phyloP scores from a whole-genome alignment of 2,329 filamentous ascomycete species.

The Cercospora janseana region DNA sequence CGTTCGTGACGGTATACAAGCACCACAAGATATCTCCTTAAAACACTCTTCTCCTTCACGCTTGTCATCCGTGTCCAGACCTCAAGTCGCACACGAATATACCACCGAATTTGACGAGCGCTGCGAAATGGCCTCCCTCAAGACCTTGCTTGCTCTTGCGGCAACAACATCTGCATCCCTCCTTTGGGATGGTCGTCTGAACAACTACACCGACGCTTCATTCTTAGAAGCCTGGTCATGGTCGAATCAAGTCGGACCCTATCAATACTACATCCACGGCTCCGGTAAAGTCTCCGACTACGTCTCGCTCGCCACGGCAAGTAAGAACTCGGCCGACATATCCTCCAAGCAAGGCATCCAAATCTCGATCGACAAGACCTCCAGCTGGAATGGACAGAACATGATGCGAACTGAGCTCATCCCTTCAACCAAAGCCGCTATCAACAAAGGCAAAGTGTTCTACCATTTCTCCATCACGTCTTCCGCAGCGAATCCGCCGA shows the following conservation, averaged over 20 bases:
- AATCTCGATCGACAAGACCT: constrained; percentile 62
- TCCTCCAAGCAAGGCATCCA: constrained; percentile 63
- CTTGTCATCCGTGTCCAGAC: no score
- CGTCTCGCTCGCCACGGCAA: constrained; percentile 58
- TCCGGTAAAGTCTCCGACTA: constrained; percentile 56
- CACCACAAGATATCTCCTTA: neutral
- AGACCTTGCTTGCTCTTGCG: constrained; percentile 26
- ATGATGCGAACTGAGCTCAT: constrained; percentile 75
- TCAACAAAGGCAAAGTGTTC: constrained; percentile 65
- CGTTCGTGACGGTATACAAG: neutral
- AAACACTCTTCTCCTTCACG: constrained; percentile 10
- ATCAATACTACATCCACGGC: constrained; percentile 77
- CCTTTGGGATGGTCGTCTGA: constrained; percentile 66
- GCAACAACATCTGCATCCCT: constrained; percentile 44
- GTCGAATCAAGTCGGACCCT: constrained; percentile 66
- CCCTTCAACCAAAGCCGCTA: constrained; percentile 64
- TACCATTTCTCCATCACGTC: constrained; percentile 71
- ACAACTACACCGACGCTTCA: constrained; percentile 53
- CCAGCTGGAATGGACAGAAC: constrained; percentile 69
- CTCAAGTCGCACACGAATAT: no score
- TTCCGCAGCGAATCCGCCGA: constrained; percentile 59
- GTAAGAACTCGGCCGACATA: constrained; percentile 65
- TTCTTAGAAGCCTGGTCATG: constrained; percentile 59
- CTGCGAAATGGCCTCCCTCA: constrained; percentile 25
- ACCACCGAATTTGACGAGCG: no score